Evolutionary conservation across 768 basidiomycete genomes (phyloP), one percentile per base, ranked within the genome.

Genomic region (Suillus paluster): DNA sequence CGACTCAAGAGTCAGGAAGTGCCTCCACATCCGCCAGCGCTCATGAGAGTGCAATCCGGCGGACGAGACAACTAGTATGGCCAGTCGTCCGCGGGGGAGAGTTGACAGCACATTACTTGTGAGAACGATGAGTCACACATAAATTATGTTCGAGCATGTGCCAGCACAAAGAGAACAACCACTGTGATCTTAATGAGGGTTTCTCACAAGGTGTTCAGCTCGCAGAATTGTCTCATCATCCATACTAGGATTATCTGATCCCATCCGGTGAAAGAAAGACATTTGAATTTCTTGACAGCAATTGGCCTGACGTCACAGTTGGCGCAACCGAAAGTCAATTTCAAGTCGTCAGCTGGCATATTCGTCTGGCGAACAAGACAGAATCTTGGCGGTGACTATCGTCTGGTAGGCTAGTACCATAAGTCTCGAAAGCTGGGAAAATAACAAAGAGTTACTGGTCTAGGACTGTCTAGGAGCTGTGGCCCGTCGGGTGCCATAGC

Each of bases 41-140:
- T 30, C 4, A 50, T 19, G 27, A 50, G 19, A 5, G 49, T 12
- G 19, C 19, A 50, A 17, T 2, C 46, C 23, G 46, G 46, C 23
- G 15, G 46, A 10, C 15, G 7, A 27, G 9, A 27, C 25, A 50
- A 10, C 7, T 33, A 5, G 9, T 50, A 33, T 33, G 6, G 30
- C 30, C 19, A 50, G 30, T 33, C 19, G 6, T 33, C 49, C 19
- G 11, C 49, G 49, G 49, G 49, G n/a, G n/a, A 50, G 49, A 19
- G 11, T 19, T 50, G 49, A 50, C 49, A 50, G 49, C 49, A 30
- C 49, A 50, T 50, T 27, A 12, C 49, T 50, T 12, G 30, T 50
- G 19, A n/a, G 19, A 11, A 49, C 49, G 19, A 50, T 50, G 2
- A 30, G 11, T 19, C 19, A n/a, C 7, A 12, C 19, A 50, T 50